A percentile compares a stretch with the other conserved stretches of the same genome.
phyloP scores from a whole-genome alignment of 768 basidiomycete genomes.

The Lactarius quietus region DNA sequence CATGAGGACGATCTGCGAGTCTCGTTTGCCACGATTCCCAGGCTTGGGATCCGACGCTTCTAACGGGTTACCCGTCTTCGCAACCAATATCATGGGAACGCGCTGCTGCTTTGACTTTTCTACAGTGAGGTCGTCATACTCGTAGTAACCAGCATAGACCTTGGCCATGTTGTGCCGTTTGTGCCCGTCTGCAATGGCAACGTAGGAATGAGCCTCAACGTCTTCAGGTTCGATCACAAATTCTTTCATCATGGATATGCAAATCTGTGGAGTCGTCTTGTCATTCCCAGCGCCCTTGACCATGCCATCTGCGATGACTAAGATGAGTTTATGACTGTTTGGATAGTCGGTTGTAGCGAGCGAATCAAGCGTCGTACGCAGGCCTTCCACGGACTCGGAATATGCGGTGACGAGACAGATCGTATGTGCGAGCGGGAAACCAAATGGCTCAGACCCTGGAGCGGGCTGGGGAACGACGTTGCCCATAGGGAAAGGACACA shows the following conservation, averaged over 20 bases:
- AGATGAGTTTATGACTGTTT: constrained; percentile 92
- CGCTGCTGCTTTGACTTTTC: constrained; percentile 94
- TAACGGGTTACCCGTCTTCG: constrained; percentile 91
- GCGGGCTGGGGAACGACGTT: constrained; percentile 93
- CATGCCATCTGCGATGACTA: constrained; percentile 98
- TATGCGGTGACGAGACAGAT: constrained; percentile 98
- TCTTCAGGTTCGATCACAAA: constrained; percentile 75
- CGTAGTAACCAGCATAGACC: constrained; percentile 96
- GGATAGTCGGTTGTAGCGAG: constrained; percentile 98
- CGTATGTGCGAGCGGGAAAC: constrained; percentile 89
- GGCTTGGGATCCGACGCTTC: constrained; percentile 90
- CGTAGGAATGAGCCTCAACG: constrained; percentile 92
- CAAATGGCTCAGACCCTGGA: constrained; percentile 89
- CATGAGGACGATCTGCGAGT: constrained; percentile 98
- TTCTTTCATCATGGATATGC: constrained; percentile 96
- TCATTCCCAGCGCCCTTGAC: constrained; percentile 93
- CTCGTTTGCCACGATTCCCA: constrained; percentile 98
- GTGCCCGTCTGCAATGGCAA: constrained; percentile 99
- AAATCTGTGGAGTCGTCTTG: constrained; percentile 90
- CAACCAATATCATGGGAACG: constrained; percentile 92
- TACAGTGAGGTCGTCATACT: constrained; percentile 86
- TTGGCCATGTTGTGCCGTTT: constrained; percentile 99
- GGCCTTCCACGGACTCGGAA: constrained; percentile 93
- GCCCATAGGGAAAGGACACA: constrained; percentile 89
- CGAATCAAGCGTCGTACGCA: constrained; percentile 97